Base-by-base conservation (phyloP, 176 grass and related monocot genomes). In the Stipa capillata region DNA sequence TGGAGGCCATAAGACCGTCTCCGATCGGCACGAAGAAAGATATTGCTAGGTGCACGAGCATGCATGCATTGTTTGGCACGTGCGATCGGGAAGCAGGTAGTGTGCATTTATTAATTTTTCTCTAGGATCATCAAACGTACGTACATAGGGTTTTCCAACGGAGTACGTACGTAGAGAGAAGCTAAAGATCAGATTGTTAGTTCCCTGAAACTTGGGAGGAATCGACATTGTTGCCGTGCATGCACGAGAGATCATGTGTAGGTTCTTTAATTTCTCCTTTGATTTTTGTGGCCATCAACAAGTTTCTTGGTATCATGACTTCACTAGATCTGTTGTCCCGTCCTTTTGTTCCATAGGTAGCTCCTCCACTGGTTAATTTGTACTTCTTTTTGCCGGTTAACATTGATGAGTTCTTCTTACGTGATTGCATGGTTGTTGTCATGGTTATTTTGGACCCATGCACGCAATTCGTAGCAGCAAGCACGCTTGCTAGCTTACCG, bases 1-100 rank as follows among this genome's bases (percentile, higher is more conserved):
- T 99, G 97, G 97, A 79, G 62, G 79, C 97, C 97, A 72, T 99
- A n/a, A n/a, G n/a, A n/a, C n/a, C n/a, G n/a, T n/a, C n/a, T n/a
- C 6, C 27, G 27, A 57, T 35, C 31, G 20, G 71, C 71, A 25
- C 34, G 21, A 17, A 18, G 49, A 35, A 37, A 35, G n/a, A n/a
- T n/a, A 49, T 54, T 34, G 56, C 56, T 11, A 14, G 43, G 24
- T 39, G 32, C 20, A n/a, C n/a, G 48, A 37, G 69, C 69, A 64
- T 64, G 57, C 57, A 61, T 73, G 57, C 12, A n/a, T 48, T 16
- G 28, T 15, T n/a, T n/a, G 27, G 6, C 29, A 16, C 70, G 18
- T 75, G 35, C 20, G 34, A 64, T 34, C 36, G 28, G 8, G 60
- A 40, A 24, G 36, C 34, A 61, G 44, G 69, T 64, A 41, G 69